Percentiles rank a stretch among this genome's conserved stretches.
These are phyloP conservation scores for Metschnikowia shivogae DNA, from an alignment of 805 yeast species.

Conservation along the genomic window DNA sequence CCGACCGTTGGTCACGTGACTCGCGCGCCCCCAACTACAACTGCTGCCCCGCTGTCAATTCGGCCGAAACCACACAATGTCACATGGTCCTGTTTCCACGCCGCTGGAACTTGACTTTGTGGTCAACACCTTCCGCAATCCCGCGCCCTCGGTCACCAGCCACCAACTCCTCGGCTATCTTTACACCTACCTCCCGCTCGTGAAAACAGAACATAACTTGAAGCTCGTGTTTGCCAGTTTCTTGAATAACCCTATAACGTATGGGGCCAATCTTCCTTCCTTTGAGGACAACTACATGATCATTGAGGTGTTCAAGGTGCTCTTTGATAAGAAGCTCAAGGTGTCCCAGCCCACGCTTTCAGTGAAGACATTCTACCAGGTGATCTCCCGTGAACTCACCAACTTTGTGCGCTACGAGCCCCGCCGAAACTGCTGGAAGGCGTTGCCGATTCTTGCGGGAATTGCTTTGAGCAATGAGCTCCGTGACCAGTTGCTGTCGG, in stretches of 20 bases:
- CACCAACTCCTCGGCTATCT: constrained; percentile 41
- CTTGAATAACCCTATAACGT: constrained; percentile 39
- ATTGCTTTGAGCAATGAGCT: constrained; percentile 35
- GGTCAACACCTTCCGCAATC: constrained; percentile 41
- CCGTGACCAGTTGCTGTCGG: constrained; percentile 28
- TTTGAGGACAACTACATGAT: constrained; percentile 35
- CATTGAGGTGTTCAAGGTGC: constrained; percentile 46
- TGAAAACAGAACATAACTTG: constrained; percentile 46
- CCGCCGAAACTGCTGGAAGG: constrained; percentile 39
- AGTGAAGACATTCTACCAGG: constrained; percentile 40
- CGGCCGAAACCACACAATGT: no score
- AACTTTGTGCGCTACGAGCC: constrained; percentile 30
- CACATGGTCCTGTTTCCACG: neutral
- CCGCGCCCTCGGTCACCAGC: constrained; percentile 29
- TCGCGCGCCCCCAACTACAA: no score
- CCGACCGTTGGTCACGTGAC: no score
- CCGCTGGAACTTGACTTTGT: constrained; percentile 48
- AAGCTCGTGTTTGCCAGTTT: constrained; percentile 42
- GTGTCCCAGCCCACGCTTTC: constrained; percentile 48
- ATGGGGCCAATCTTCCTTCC: constrained; percentile 15
- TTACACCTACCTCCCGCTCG: constrained; percentile 48
- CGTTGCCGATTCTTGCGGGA: constrained; percentile 46
- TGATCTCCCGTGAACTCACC: constrained; percentile 30
- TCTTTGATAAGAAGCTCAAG: constrained; percentile 42
- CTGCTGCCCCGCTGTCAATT: no score